Conservation (phyloP, 331 rosid genomes). For the Saraca asoca region DNA sequence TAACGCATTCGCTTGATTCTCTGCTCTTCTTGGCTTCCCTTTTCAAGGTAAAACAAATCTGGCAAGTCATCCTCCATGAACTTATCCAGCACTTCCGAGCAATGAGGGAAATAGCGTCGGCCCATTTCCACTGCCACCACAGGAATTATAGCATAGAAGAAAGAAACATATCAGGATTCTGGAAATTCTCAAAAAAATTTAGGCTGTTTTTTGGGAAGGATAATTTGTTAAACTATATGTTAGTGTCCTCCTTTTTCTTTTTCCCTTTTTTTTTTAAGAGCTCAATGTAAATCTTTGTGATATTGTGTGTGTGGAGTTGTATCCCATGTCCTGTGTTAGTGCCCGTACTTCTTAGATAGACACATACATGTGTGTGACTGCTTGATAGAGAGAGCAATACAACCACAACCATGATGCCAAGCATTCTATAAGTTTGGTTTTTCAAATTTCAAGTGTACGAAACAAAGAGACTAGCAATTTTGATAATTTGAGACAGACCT, state of each 20-base stretch:
- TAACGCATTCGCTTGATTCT: slow-evolving; percentile 61
- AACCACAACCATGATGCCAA: background rate
- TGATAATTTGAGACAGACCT: background rate
- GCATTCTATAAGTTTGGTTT: background rate
- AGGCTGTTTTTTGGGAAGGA: too few relatives aligned
- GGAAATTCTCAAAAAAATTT: too few relatives aligned
- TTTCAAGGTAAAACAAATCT: slow-evolving; percentile 65
- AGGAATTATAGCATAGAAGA: background rate
- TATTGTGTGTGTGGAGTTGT: too few relatives aligned
- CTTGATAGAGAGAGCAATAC: background rate
- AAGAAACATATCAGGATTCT: background rate
- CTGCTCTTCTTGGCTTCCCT: slow-evolving; percentile 78
- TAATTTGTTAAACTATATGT: too few relatives aligned
- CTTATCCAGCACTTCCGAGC: slow-evolving; percentile 89
- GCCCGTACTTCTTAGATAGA: too few relatives aligned
- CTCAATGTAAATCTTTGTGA: too few relatives aligned
- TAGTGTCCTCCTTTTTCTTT: too few relatives aligned
- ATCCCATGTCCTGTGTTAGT: too few relatives aligned
- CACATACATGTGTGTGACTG: background rate
- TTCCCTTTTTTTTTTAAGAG: too few relatives aligned
- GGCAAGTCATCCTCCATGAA: slow-evolving; percentile 78
- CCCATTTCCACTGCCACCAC: slow-evolving; percentile 71
- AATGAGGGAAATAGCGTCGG: slow-evolving; percentile 82
- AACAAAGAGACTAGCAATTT: background rate
- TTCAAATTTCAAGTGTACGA: background rate